These are phyloP conservation scores for Penicillium sp. DNA, from an alignment of 2,329 filamentous ascomycete genomes.

Conservation along the genomic window DNA sequence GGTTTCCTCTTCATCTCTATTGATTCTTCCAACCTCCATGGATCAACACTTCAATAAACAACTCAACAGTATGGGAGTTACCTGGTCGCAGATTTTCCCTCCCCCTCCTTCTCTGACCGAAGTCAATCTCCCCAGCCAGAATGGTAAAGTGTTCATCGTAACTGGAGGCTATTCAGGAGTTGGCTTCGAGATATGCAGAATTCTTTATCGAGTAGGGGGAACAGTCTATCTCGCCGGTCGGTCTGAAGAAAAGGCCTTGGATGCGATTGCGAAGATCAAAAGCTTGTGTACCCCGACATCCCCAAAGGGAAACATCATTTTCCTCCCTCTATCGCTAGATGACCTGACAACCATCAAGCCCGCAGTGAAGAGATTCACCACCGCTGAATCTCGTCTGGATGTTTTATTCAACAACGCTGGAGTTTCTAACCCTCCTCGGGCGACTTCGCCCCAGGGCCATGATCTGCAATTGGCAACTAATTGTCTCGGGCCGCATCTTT, in stretches of 20 bases:
- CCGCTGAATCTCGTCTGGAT: constrained; percentile 40
- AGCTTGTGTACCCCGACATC: not conserved
- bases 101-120: constrained; percentile 19
- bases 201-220: constrained; percentile 21
- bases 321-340: constrained; percentile 41
- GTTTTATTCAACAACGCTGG: constrained; percentile 46
- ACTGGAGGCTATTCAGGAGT: constrained; percentile 25
- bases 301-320: constrained; percentile 11
- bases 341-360: constrained; percentile 43
- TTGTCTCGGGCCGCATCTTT: constrained; percentile 36
- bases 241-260: constrained; percentile 26
- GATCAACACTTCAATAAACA: not conserved
- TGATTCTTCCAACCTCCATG: not conserved
- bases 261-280: constrained; percentile 33
- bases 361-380: constrained; percentile 36
- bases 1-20: not conserved
- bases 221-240: constrained; percentile 26
- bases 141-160: constrained; percentile 26
- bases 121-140: constrained; percentile 17
- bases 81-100: constrained; percentile 21
- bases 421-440: constrained; percentile 29
- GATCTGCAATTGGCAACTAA: constrained; percentile 38
- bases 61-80: constrained; percentile 8
- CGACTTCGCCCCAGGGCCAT: constrained; percentile 25
- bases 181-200: constrained; percentile 21